These are phyloP conservation scores for Ophiostoma sp. DNA, from an alignment of 2,329 filamentous ascomycete species.

Conservation along the genomic window DNA sequence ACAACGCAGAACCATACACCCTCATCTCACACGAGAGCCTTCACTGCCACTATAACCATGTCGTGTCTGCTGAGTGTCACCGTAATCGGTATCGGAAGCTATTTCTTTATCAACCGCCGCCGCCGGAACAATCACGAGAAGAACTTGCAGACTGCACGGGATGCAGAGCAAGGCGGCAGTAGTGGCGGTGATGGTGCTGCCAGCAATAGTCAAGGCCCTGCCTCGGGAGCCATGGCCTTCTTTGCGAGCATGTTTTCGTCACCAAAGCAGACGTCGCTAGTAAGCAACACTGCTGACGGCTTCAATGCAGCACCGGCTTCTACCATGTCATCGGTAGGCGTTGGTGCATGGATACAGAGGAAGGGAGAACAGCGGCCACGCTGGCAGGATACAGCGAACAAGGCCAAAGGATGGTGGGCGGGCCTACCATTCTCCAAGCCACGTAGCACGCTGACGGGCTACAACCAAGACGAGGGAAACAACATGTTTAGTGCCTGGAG, in stretches of 20 bases:
- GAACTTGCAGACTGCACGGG: neutral
- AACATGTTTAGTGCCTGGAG: neutral
- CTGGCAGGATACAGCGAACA: neutral
- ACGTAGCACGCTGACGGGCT: conserved; percentile 8
- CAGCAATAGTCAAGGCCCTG: neutral
- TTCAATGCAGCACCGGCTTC: neutral
- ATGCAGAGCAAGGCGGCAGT: neutral
- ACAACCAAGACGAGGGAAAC: neutral
- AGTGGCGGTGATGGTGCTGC: neutral
- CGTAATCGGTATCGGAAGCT: neutral
- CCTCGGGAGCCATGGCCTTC: neutral
- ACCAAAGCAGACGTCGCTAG: neutral
- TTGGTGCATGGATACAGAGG: conserved; percentile 20
- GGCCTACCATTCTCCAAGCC: neutral
- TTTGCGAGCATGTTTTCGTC: neutral
- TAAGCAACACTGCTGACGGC: neutral
- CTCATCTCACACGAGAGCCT: neutral
- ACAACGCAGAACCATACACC: neutral
- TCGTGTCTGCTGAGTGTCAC: conserved; percentile 10
- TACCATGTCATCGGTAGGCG: conserved; percentile 18
- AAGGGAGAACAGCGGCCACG: neutral
- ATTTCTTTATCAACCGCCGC: neutral
- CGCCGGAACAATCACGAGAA: neutral
- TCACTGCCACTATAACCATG: conserved; percentile 17
- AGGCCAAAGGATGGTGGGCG: conserved; percentile 3